Conservation (phyloP, 441 rosid genomes). For the Sinapis alba region DNA sequence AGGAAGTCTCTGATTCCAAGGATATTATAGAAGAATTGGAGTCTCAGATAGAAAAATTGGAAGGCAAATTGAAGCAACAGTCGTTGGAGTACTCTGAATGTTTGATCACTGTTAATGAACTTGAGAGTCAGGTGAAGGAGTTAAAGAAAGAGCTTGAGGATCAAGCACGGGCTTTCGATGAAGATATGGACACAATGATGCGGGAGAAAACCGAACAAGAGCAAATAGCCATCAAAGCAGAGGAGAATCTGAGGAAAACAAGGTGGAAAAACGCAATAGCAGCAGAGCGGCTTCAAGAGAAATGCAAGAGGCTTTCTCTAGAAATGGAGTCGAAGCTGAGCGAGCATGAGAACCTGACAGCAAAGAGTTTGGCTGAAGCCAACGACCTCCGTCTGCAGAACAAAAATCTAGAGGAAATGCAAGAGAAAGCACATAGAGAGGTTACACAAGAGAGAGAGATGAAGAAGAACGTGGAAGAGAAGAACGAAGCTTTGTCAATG, state of each 20-base stretch:
- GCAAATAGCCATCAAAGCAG: conserved; percentile 68
- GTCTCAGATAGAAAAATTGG: conserved; percentile 58
- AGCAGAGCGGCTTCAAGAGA: conserved; percentile 77
- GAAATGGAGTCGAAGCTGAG: conserved; percentile 65
- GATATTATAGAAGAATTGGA: conserved; percentile 53
- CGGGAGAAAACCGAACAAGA: conserved; percentile 60
- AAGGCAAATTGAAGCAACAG: conserved; percentile 63
- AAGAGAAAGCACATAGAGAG: conserved; percentile 50
- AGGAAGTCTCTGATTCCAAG: conserved; percentile 44
- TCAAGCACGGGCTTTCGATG: conserved; percentile 54
- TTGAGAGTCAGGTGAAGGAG: conserved; percentile 54
- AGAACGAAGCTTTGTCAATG: conserved; percentile 41
- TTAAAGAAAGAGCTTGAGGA: conserved; percentile 53
- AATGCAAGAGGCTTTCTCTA: conserved; percentile 60
- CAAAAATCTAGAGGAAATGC: conserved; percentile 54
- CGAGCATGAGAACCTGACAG: conserved; percentile 53
- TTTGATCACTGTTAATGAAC: conserved; percentile 49
- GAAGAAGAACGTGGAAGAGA: conserved; percentile 46
- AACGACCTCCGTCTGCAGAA: conserved; percentile 54
- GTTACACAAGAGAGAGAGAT: conserved; percentile 40
- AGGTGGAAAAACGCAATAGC: conserved; percentile 61
- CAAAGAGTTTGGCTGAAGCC: conserved; percentile 54
- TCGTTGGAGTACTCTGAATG: conserved; percentile 56
- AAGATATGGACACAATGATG: conserved; percentile 54
- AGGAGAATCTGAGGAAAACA: conserved; percentile 59